Evolutionary conservation across 83 land plant species (phyloP).

Genomic region (Thuja plicata): DNA sequence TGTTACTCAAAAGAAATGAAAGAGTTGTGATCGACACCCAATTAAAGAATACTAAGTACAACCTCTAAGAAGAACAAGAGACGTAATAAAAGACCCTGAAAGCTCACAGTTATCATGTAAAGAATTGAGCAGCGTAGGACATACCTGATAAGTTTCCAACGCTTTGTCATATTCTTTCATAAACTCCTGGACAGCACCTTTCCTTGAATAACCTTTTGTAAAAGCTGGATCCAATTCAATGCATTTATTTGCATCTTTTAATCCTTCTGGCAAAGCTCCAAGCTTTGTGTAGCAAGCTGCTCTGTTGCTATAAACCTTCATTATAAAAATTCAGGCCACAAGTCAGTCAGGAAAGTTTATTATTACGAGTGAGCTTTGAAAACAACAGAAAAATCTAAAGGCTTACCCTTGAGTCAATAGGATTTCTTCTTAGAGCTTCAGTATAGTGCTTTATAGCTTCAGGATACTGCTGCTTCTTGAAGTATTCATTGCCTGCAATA

Average conservation of each 20-base stretch:
- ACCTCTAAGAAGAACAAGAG: background rate
- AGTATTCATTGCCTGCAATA: conserved; percentile 84
- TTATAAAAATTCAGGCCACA: background rate
- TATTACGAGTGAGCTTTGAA: background rate
- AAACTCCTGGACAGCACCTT: conserved; percentile 92
- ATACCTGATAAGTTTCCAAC: conserved; percentile 86
- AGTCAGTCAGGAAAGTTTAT: background rate
- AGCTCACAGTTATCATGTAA: background rate
- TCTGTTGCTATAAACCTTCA: conserved; percentile 93
- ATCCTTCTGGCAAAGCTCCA: conserved; percentile 92
- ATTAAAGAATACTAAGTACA: no score
- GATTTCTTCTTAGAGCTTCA: conserved; percentile 90
- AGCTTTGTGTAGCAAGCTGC: conserved; percentile 98
- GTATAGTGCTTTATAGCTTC: conserved; percentile 95
- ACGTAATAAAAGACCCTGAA: background rate
- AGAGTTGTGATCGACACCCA: no score
- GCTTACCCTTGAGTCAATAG: conserved; percentile 77
- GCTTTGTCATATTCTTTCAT: conserved; percentile 99
- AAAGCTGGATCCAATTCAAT: conserved; percentile 92
- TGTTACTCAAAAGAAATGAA: conserved; percentile 15
- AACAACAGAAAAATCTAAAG: background rate
- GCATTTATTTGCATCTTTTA: conserved; percentile 98
- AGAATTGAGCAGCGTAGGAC: background rate
- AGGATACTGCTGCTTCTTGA: conserved; percentile 91
- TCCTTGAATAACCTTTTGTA: conserved; percentile 89